Evolutionary conservation across 495 filamentous ascomycete genomes (phyloP).

Genomic region (Aspergillus bertholletiae): DNA sequence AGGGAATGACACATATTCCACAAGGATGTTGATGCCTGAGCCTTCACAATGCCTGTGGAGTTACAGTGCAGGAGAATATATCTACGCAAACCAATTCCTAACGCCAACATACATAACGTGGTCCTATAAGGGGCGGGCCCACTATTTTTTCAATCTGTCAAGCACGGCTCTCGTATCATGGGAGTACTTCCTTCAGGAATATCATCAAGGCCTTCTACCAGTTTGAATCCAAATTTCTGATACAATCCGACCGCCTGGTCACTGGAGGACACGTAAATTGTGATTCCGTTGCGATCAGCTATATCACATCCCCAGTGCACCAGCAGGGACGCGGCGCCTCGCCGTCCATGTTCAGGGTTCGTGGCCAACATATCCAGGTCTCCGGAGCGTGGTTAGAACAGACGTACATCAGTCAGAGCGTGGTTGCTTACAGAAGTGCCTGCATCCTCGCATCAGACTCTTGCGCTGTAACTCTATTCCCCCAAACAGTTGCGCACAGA

Average conservation of each 20-base stretch:
- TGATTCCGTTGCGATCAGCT: conserved; percentile 25
- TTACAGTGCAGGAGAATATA: too few species aligned
- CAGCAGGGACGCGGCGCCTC: conserved; percentile 45
- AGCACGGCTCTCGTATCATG: background rate
- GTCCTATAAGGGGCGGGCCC: too few species aligned
- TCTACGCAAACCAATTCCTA: too few species aligned
- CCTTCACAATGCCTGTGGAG: too few species aligned
- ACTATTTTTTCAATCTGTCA: too few species aligned
- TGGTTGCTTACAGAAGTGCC: conserved; percentile 15
- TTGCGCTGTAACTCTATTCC: conserved; percentile 4
- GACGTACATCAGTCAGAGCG: background rate
- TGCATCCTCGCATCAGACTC: conserved; percentile 6
- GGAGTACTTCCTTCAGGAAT: background rate
- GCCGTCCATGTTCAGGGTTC: conserved; percentile 39
- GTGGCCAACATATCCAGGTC: conserved; percentile 43
- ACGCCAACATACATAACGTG: too few species aligned
- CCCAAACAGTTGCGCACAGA: conserved; percentile 10
- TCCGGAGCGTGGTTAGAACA: background rate
- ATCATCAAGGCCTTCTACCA: conserved; percentile 5
- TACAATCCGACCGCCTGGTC: conserved; percentile 14
- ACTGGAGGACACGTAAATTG: conserved; percentile 19
- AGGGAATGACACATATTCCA: too few species aligned
- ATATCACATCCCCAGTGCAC: conserved; percentile 43
- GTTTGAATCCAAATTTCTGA: conserved; percentile 19
- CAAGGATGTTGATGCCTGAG: too few species aligned